These are phyloP conservation scores for Castanea sativa DNA, from an alignment of 306 rosid genomes.

Conservation along the genomic window DNA sequence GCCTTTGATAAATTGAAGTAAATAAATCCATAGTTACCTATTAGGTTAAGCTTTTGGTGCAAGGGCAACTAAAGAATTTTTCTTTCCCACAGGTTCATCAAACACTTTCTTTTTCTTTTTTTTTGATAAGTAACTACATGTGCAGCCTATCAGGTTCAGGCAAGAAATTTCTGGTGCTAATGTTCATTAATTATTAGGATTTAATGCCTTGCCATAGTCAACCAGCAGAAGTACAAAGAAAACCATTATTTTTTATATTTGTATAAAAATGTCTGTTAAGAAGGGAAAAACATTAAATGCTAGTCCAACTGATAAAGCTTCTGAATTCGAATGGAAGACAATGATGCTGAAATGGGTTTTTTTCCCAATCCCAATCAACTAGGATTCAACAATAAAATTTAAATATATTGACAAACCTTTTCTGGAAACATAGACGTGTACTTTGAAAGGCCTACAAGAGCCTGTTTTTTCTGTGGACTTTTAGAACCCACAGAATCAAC, in stretches of 20 bases:
- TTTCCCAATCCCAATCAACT: not conserved
- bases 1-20: too few species aligned
- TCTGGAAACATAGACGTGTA: constrained; percentile 81
- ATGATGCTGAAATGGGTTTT: not conserved
- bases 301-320: not conserved
- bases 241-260: not conserved
- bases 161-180: not conserved
- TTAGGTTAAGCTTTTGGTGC: not conserved
- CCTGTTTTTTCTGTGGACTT: constrained; percentile 50
- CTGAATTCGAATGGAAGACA: not conserved
- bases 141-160: not conserved
- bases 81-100: constrained; percentile 7
- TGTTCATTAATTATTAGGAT: not conserved
- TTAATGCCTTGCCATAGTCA: constrained; percentile 5
- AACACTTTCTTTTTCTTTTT: not conserved
- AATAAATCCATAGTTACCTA: too few species aligned
- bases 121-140: too few species aligned
- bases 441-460: constrained; percentile 60
- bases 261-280: not conserved
- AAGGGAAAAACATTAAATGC: not conserved
- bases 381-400: not conserved
- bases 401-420: constrained; percentile 43
- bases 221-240: constrained; percentile 1
- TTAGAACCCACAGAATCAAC: constrained; percentile 45
- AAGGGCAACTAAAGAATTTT: constrained; percentile 7